Evolutionary conservation across 2,329 filamentous ascomycete species (phyloP).

Genomic region (Talaromyces sp.): DNA sequence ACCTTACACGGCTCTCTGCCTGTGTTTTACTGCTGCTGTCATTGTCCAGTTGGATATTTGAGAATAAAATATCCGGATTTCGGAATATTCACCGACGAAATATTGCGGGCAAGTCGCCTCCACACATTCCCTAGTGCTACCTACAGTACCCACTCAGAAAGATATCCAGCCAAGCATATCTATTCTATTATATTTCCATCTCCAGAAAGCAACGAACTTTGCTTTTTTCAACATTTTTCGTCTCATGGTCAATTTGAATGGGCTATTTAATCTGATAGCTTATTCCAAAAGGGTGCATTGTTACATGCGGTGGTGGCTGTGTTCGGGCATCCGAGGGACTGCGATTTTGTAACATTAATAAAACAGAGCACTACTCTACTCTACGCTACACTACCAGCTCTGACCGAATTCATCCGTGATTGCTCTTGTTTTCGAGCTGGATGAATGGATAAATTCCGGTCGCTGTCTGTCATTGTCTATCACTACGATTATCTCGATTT

Average conservation of each 20-base stretch:
- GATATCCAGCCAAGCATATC: background rate
- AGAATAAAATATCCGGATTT: background rate
- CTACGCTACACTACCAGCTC: background rate
- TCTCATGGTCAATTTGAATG: background rate
- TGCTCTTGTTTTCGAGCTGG: background rate
- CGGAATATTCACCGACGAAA: constrained; percentile 1
- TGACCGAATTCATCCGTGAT: constrained; percentile 1
- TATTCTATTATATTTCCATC: background rate
- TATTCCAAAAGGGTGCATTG: background rate
- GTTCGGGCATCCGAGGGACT: constrained; percentile 3
- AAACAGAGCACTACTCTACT: background rate
- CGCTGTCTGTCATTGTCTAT: background rate
- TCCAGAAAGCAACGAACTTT: background rate
- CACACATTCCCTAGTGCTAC: background rate
- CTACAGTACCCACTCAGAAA: background rate
- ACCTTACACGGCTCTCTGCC: background rate
- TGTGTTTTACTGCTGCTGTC: background rate
- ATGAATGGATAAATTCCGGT: constrained; percentile 4
- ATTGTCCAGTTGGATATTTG: background rate
- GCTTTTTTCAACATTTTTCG: background rate
- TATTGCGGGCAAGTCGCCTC: constrained; percentile 4
- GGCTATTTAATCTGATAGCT: background rate
- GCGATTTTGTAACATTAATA: background rate
- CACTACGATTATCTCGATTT: background rate
- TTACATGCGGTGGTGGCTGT: constrained; percentile 12